A percentile compares a stretch with the other conserved stretches of the same genome.
Evolutionary conservation across 331 rosid species (phyloP).

Genomic region (Rhamnella rubrinervis): DNA sequence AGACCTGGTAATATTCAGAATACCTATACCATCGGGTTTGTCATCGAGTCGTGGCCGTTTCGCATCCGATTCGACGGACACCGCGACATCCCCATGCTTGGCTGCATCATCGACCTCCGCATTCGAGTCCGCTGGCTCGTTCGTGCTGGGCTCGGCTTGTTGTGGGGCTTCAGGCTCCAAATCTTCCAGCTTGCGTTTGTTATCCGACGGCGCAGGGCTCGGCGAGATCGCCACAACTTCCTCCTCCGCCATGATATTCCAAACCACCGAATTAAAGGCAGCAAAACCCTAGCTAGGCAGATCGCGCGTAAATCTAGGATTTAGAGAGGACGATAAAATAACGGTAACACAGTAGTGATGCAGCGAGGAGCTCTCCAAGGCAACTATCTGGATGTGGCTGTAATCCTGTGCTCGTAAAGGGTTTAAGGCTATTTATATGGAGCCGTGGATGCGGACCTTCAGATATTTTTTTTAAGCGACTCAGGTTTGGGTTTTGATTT

Average conservation of each 20-base stretch:
- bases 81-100: conserved; percentile 14
- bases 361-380: no score
- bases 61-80: conserved; percentile 44
- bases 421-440: no score
- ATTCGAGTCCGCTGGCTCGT: conserved; percentile 31
- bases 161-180: conserved; percentile 48
- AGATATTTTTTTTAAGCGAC: no score
- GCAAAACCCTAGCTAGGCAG: conserved; percentile 1
- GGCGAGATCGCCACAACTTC: conserved; percentile 37
- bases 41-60: conserved; percentile 77
- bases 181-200: conserved; percentile 88
- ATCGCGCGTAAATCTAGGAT: conserved; percentile 28
- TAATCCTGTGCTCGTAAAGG: no score
- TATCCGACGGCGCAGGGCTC: conserved; percentile 57
- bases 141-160: conserved; percentile 25
- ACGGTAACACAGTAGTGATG: no score
- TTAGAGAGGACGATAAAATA: not conserved
- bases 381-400: no score
- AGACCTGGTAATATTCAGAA: not conserved
- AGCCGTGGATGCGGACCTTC: no score
- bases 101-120: conserved; percentile 25
- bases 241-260: conserved; percentile 68
- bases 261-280: not conserved
- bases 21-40: conserved; percentile 49
- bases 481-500: no score